Evolutionary conservation across 148 eudicot species (phyloP).

Genomic region (Arctostaphylos glauca): DNA sequence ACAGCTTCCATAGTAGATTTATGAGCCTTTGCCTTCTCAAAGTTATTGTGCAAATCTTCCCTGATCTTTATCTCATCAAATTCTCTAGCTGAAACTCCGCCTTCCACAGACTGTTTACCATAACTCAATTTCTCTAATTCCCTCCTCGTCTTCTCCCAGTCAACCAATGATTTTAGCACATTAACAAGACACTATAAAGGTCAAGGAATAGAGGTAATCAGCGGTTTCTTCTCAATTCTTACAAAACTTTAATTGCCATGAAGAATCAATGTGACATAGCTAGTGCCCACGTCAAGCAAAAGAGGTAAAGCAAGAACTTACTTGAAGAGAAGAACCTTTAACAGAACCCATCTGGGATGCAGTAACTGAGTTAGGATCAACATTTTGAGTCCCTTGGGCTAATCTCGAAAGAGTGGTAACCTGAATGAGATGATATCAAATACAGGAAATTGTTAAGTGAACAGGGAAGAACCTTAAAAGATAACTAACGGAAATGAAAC

Average conservation of each 20-base stretch:
- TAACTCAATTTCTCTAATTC: conserved; percentile 49
- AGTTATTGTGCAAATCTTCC: conserved; percentile 60
- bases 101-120: conserved; percentile 37
- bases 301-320: conserved; percentile 23
- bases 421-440: conserved; percentile 37
- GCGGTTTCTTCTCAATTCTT: neutral
- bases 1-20: conserved; percentile 92
- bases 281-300: neutral
- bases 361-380: conserved; percentile 78
- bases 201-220: conserved; percentile 21
- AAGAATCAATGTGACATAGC: neutral
- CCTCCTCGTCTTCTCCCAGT: conserved; percentile 80
- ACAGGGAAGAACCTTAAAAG: neutral
- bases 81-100: conserved; percentile 47
- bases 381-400: conserved; percentile 85
- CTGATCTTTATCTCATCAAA: conserved; percentile 37
- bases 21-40: conserved; percentile 97
- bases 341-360: conserved; percentile 74
- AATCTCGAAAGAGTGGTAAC: conserved; percentile 77
- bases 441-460: neutral
- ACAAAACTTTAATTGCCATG: neutral
- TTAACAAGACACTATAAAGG: conserved; percentile 79
- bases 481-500: neutral
- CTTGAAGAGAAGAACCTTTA: conserved; percentile 95
- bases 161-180: conserved; percentile 84